These are phyloP conservation scores for Boletus reticuloceps DNA, from an alignment of 768 basidiomycete genomes.

Conservation along the genomic window DNA sequence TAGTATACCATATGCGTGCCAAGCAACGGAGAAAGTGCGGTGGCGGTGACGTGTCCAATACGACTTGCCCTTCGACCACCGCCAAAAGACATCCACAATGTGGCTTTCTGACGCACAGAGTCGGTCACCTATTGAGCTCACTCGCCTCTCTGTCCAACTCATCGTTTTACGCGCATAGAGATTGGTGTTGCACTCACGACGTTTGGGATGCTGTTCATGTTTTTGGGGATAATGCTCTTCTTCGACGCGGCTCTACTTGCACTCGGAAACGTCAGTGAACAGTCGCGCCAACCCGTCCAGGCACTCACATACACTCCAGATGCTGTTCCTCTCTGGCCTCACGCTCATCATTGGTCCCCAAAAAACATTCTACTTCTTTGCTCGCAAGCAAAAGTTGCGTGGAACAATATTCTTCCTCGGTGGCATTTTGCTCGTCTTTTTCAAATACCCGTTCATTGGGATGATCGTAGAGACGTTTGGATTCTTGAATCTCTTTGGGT, in stretches of 20 bases:
- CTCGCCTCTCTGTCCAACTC: background rate
- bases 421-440: conserved; percentile 88
- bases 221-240: conserved; percentile 92
- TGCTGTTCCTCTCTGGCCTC: conserved; percentile 91
- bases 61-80: conserved; percentile 4
- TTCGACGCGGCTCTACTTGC: conserved; percentile 96
- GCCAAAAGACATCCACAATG: conserved; percentile 29
- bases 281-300: background rate
- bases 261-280: conserved; percentile 84
- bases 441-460: conserved; percentile 94
- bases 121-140: conserved; percentile 10
- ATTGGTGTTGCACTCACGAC: conserved; percentile 96
- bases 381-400: conserved; percentile 90
- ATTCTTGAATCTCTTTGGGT: conserved; percentile 98
- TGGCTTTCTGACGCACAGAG: conserved; percentile 57
- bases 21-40: background rate
- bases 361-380: conserved; percentile 98
- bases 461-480: conserved; percentile 94
- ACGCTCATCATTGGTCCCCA: conserved; percentile 96
- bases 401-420: conserved; percentile 88
- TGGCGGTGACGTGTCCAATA: conserved; percentile 26
- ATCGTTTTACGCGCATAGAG: conserved; percentile 47
- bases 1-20: too few relatives aligned
- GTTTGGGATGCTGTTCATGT: conserved; percentile 93
- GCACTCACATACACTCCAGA: conserved; percentile 42